These are phyloP conservation scores for Cunninghamia lanceolata DNA, from an alignment of 75 land plant genomes.

Conservation along the genomic window DNA sequence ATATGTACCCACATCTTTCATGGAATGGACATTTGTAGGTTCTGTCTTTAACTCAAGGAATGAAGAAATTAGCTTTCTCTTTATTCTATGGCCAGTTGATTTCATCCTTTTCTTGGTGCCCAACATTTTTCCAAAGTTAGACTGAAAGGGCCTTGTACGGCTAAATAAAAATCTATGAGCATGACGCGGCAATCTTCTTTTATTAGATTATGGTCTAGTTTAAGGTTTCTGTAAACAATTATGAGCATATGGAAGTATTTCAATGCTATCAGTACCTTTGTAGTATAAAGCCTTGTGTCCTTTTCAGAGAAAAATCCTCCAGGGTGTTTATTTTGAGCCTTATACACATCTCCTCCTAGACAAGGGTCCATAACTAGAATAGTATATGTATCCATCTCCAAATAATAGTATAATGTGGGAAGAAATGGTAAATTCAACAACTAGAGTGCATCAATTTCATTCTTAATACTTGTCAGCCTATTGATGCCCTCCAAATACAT, in stretches of 20 bases:
- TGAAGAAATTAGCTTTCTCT: no score
- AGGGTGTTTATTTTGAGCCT: no score
- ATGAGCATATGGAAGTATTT: constrained; percentile 23
- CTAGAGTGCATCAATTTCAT: constrained; percentile 15
- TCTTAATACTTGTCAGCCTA: not conserved
- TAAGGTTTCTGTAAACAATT: constrained; percentile 30
- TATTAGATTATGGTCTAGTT: constrained; percentile 25
- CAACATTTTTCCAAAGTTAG: no score
- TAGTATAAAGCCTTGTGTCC: constrained; percentile 13
- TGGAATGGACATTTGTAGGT: no score
- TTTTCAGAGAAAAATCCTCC: not conserved
- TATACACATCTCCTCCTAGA: no score
- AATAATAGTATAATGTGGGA: constrained; percentile 19
- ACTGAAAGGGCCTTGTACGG: not conserved
- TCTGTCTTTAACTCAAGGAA: no score
- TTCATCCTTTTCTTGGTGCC: no score
- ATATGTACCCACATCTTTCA: no score
- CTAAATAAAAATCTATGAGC: constrained; percentile 24
- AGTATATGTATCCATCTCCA: not conserved
- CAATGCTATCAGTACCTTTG: constrained; percentile 23
- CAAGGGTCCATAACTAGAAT: constrained; percentile 17
- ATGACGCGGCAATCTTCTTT: constrained; percentile 19
- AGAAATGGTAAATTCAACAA: constrained; percentile 24
- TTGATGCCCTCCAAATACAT: not conserved
- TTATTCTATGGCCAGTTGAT: no score